Evolutionary conservation across 2,329 filamentous ascomycete genomes (phyloP).

Genomic region (Teratosphaeria nubilosa): DNA sequence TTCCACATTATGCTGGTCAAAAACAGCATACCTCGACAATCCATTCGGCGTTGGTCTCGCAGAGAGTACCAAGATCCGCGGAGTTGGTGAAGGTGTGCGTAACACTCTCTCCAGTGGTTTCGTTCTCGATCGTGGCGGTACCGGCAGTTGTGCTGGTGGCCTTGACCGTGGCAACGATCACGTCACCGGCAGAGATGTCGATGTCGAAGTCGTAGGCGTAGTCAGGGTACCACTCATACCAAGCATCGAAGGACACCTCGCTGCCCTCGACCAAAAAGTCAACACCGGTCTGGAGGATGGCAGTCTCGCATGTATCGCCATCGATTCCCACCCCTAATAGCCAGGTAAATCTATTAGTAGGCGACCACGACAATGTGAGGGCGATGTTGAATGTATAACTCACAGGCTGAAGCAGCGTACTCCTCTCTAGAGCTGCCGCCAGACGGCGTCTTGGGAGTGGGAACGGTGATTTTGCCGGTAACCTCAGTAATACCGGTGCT

Average conservation of each 20-base stretch:
- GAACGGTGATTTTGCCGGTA: slow-evolving; percentile 45
- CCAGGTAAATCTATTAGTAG: not conserved
- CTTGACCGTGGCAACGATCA: slow-evolving; percentile 31
- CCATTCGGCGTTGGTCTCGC: slow-evolving; percentile 52
- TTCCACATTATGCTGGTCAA: not conserved
- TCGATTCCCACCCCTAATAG: slow-evolving; percentile 46
- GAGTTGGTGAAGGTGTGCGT: slow-evolving; percentile 42
- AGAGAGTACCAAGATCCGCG: slow-evolving; percentile 29
- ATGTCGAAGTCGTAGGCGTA: slow-evolving; percentile 46
- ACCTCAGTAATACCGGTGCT: slow-evolving; percentile 44
- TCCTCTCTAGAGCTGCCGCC: slow-evolving; percentile 26
- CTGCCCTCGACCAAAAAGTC: slow-evolving; percentile 43
- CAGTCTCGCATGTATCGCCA: slow-evolving; percentile 43
- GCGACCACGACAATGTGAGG: not conserved
- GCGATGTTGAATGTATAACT: not conserved
- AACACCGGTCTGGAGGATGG: slow-evolving; percentile 48
- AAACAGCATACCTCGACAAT: slow-evolving; percentile 37
- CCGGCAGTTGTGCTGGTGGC: slow-evolving; percentile 35
- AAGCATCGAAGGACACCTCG: slow-evolving; percentile 41
- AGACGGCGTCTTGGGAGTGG: slow-evolving; percentile 35
- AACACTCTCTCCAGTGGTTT: slow-evolving; percentile 42
- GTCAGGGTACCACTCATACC: slow-evolving; percentile 54
- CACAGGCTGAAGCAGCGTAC: slow-evolving; percentile 44
- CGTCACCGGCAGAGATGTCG: slow-evolving; percentile 35
- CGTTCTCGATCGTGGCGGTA: slow-evolving; percentile 40